These are phyloP conservation scores for Cupressus sempervirens DNA, from an alignment of 75 land plant species.

Conservation along the genomic window DNA sequence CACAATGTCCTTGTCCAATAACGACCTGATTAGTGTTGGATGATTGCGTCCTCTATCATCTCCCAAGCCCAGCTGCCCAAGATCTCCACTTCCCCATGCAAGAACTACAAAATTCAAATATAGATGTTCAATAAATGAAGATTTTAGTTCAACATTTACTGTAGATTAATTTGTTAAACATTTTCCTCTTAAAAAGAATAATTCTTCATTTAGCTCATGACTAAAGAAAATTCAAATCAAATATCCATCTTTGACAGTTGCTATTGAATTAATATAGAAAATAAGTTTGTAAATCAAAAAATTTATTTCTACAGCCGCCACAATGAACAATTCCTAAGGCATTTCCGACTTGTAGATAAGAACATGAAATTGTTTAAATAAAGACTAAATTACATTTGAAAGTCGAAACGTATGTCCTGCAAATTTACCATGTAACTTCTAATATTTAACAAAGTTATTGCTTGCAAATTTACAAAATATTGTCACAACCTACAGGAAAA, in stretches of 20 bases:
- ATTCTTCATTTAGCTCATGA: neutral
- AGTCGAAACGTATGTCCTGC: neutral
- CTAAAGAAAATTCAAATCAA: too few species aligned
- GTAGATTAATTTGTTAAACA: neutral
- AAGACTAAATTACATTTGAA: neutral
- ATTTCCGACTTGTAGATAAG: too few species aligned
- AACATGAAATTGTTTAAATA: too few species aligned
- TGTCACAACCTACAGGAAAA: neutral
- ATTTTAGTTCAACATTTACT: neutral
- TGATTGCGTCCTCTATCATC: slow-evolving; percentile 26
- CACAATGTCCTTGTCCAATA: slow-evolving; percentile 24
- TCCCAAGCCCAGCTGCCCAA: slow-evolving; percentile 43
- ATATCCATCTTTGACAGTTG: too few species aligned
- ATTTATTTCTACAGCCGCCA: too few species aligned
- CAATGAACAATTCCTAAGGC: too few species aligned
- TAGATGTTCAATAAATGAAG: neutral
- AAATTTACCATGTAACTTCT: neutral
- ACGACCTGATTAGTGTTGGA: slow-evolving; percentile 13
- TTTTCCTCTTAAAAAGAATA: neutral
- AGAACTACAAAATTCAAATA: slow-evolving; percentile 21
- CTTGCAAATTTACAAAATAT: neutral
- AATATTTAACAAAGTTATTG: neutral
- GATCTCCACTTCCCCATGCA: slow-evolving; percentile 47
- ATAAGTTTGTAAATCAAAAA: too few species aligned
- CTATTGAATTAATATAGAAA: too few species aligned